Conservation (phyloP, 2,329 filamentous ascomycete species). For the Aspergillus sp. region DNA sequence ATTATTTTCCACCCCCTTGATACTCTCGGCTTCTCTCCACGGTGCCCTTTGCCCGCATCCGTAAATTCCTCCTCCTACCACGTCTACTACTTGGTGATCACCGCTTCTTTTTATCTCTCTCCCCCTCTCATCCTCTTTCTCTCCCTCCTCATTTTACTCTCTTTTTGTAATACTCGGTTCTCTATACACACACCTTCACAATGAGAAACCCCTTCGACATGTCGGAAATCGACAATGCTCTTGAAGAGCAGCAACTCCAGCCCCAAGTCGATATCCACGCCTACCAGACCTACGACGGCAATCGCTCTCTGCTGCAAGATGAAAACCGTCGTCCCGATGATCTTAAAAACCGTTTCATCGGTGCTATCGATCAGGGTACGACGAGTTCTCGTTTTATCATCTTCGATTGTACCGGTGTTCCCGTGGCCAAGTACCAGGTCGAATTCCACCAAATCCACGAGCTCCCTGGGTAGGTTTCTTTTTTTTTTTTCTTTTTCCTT, state of each 20-base stretch:
- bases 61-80: not conserved
- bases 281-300: slow-evolving; percentile 25
- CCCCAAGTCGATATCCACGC: slow-evolving; percentile 20
- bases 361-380: slow-evolving; percentile 85
- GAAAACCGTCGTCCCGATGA: slow-evolving; percentile 24
- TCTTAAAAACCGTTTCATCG: slow-evolving; percentile 55
- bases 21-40: slow-evolving; percentile 1
- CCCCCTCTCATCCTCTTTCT: not conserved
- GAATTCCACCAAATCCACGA: slow-evolving; percentile 82
- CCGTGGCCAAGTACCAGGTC: slow-evolving; percentile 75
- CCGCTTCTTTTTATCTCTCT: not conserved
- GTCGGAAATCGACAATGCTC: slow-evolving; percentile 17
- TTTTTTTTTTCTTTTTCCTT: too few species aligned
- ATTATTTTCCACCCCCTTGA: not conserved
- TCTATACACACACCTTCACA: slow-evolving; percentile 3
- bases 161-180: not conserved
- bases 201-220: slow-evolving; percentile 29
- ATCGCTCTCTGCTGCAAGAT: slow-evolving; percentile 30
- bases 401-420: slow-evolving; percentile 71
- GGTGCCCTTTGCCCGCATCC: slow-evolving; percentile 4
- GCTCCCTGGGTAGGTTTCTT: slow-evolving; percentile 65
- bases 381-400: slow-evolving; percentile 87
- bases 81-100: not conserved
- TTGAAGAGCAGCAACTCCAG: slow-evolving; percentile 13
- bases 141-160: slow-evolving; percentile 1